Base-by-base conservation (phyloP, 108 stramenopile genomes). In the Nitzschia inconspicua region DNA sequence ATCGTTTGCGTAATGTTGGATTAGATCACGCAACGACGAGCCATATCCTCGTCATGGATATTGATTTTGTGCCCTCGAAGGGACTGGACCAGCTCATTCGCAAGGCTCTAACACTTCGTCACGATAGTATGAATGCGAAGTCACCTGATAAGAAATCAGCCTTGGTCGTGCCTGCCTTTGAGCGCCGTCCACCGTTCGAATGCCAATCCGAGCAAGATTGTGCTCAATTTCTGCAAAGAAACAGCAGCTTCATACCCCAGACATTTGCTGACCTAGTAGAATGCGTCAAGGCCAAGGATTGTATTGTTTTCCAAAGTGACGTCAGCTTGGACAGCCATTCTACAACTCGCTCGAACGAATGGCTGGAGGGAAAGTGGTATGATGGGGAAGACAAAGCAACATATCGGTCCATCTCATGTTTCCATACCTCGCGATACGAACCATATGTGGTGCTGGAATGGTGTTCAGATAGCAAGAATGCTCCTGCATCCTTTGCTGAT, bases 81-180 rank as follows among this genome's bases (percentile, higher is more conserved):
- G 72, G 74, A 63, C 65, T 94, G 60, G 40, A 75, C 20, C n/a
- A 54, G 14, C 27, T 51, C 4, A 65, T 83, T 35, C 44, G 35
- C 31, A 20, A 42, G 7, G 36, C 49, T n/a, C 47, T 66, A 19
- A 18, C 40, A 34, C 28, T 29, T 7, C 23, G 13, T 40, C n/a
- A 48, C 13, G 37, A 34, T 13, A 22, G 14, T 13, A 60, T 34
- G 10, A 23, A 25, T 7, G 28, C 4, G 4, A 14, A 31, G 3
- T 11, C 35, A 4, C 14, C 3, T 25, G n/a, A 26, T 3, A 34
- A 44, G 26, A 32, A 59, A 30, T 28, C 65, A 23, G 89, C 90
- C 22, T 43, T 95, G 50, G 85, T 95, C 9, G 81, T 95, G 10
- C 90, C 94, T 8, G 94, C 94, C 39, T 95, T 95, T 68, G 86